Conservation (phyloP, 2,329 filamentous ascomycete genomes). For the Alternaria solani region DNA sequence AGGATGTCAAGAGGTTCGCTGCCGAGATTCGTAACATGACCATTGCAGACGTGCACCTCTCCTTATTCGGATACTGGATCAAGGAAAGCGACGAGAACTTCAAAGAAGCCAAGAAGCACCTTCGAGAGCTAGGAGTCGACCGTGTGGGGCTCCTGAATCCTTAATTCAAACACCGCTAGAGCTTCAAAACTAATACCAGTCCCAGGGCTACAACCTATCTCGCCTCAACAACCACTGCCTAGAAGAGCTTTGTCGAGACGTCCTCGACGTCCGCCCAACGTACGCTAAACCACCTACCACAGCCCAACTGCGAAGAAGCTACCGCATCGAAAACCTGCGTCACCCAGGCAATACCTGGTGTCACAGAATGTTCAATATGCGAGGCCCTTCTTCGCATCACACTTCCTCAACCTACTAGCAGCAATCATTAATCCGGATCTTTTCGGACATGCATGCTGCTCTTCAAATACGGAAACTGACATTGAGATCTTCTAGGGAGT, state of each 20-base stretch:
- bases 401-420: neutral
- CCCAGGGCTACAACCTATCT: constrained; percentile 30
- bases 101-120: constrained; percentile 28
- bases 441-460: neutral
- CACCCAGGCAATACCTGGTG: constrained; percentile 8
- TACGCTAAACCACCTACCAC: constrained; percentile 9
- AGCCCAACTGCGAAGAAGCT: constrained; percentile 4
- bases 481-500: neutral
- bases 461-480: constrained; percentile 1
- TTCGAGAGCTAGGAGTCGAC: constrained; percentile 40
- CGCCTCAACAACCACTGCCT: constrained; percentile 24
- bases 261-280: constrained; percentile 8
- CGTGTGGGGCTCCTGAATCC: constrained; percentile 25
- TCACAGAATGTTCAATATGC: neutral
- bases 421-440: neutral
- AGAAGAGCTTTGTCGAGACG: constrained; percentile 23
- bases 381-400: neutral
- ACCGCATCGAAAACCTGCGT: constrained; percentile 9
- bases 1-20: constrained; percentile 22
- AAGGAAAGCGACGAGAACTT: constrained; percentile 31
- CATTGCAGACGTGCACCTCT: constrained; percentile 36
- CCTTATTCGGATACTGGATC: constrained; percentile 39
- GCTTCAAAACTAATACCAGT: neutral
- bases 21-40: constrained; percentile 33
- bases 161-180: too few relatives aligned